Conservation (phyloP, 164 flowering plant genomes). For the Taxillus chinensis region DNA sequence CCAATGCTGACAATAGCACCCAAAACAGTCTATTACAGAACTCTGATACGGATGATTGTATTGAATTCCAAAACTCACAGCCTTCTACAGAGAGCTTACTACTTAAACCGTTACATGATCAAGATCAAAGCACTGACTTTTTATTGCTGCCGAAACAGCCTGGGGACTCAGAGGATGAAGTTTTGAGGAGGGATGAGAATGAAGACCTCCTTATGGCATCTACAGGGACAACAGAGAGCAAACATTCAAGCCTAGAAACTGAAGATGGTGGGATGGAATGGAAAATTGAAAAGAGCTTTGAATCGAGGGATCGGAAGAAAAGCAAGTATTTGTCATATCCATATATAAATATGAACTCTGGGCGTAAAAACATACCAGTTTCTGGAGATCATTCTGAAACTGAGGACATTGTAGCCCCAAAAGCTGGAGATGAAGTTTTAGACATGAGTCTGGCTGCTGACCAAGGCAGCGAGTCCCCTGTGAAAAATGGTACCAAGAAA, state of each 20-base stretch:
- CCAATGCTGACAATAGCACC: constrained; percentile 22
- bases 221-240: constrained; percentile 12
- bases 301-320: constrained; percentile 58
- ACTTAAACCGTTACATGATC: background rate
- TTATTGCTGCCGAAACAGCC: background rate
- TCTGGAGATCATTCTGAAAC: constrained; percentile 19
- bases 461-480: constrained; percentile 13
- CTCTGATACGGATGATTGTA: constrained; percentile 8
- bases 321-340: constrained; percentile 86
- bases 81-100: background rate
- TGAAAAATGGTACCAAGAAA: constrained; percentile 22
- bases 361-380: constrained; percentile 11
- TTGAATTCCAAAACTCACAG: constrained; percentile 1
- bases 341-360: constrained; percentile 26
- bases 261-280: constrained; percentile 14
- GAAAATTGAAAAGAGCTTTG: constrained; percentile 21
- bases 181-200: constrained; percentile 12
- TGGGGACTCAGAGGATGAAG: background rate
- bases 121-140: background rate
- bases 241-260: constrained; percentile 1
- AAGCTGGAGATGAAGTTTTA: constrained; percentile 14
- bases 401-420: constrained; percentile 8
- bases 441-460: constrained; percentile 5
- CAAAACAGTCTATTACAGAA: background rate
- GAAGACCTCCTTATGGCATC: constrained; percentile 20